Evolutionary conservation across 352 stramenopile genomes (phyloP).

Genomic region (Phytophthora vignae): DNA sequence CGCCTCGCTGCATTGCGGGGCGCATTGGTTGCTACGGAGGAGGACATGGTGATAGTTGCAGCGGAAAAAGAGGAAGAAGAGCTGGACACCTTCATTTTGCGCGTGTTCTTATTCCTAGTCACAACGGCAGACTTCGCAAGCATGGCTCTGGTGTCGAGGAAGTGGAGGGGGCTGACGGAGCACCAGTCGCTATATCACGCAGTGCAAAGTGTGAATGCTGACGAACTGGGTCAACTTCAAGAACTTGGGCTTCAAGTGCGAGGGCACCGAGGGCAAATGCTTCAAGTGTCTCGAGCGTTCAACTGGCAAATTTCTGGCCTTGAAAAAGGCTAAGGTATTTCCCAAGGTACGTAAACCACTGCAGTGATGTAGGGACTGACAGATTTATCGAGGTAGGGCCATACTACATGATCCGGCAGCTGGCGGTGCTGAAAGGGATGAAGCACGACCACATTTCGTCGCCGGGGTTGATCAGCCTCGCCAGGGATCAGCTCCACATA

Average conservation of each 20-base stretch:
- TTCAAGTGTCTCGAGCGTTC: slow-evolving; percentile 89
- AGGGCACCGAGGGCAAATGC: slow-evolving; percentile 88
- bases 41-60: no score
- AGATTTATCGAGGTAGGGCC: slow-evolving; percentile 51
- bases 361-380: slow-evolving; percentile 1
- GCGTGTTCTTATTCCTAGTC: slow-evolving; percentile 88
- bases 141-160: slow-evolving; percentile 82
- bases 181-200: slow-evolving; percentile 73
- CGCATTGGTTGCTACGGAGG: no score
- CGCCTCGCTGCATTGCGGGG: no score
- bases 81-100: slow-evolving; percentile 66
- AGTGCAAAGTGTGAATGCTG: slow-evolving; percentile 64
- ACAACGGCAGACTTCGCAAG: slow-evolving; percentile 71
- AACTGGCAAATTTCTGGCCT: slow-evolving; percentile 85
- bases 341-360: slow-evolving; percentile 60
- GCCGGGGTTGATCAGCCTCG: slow-evolving; percentile 88
- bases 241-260: slow-evolving; percentile 91
- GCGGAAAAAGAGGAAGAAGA: no score
- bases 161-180: slow-evolving; percentile 83
- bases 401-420: slow-evolving; percentile 94
- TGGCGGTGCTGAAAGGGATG: slow-evolving; percentile 91
- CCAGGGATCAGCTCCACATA: slow-evolving; percentile 87
- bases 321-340: slow-evolving; percentile 91
- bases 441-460: slow-evolving; percentile 90
- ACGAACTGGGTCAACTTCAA: slow-evolving; percentile 91